Evolutionary conservation across 768 basidiomycete genomes (phyloP), one percentile per base, ranked within the genome.

Genomic region (Boletus vermiculosoides): DNA sequence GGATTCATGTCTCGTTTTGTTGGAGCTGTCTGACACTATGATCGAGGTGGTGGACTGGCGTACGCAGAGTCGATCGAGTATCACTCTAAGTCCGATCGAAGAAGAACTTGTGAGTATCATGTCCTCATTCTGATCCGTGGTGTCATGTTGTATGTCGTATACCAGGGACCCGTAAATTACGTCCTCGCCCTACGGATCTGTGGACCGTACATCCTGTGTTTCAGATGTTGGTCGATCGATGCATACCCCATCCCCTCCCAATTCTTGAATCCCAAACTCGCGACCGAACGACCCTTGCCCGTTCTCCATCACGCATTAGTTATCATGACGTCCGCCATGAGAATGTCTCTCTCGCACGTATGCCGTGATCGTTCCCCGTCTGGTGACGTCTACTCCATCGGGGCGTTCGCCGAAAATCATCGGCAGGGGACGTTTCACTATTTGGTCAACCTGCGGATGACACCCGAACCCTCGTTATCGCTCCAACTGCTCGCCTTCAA

Each of bases 141-240:
- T 49, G 39, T 40, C 23, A 23, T 23, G 23, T 23, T 45, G 2
- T 36, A 18, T 5, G 15, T 22, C 15, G 16, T 36, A 36, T 33
- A 10, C n/a, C 36, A 77, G 75, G 68, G 18, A 7, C 22, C 3
- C 7, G 6, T 65, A 65, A 76, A 72, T 46, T 64, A 63, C 1
- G 66, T 83, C 11, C 63, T 80, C 3, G 75, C 73, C 8, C 57
- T 80, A 4, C 72, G 70, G 16, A 71, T 83, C 42, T 71, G 81
- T 41, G 82, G 78, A 2, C 69, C 74, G 0, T 78, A 80, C 54
- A 62, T 85, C 18, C 67, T 86, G 7, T 73, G 80, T 31, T 76
- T 85, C 63, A 80, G 77, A 53, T 68, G 74, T 0, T 76, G 75
- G 5, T 78, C 81, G 1, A 57, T 86, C 37, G 81, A 85, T 46